Conservation (phyloP, 352 stramenopile species). For the Phytophthora tentaculata region DNA sequence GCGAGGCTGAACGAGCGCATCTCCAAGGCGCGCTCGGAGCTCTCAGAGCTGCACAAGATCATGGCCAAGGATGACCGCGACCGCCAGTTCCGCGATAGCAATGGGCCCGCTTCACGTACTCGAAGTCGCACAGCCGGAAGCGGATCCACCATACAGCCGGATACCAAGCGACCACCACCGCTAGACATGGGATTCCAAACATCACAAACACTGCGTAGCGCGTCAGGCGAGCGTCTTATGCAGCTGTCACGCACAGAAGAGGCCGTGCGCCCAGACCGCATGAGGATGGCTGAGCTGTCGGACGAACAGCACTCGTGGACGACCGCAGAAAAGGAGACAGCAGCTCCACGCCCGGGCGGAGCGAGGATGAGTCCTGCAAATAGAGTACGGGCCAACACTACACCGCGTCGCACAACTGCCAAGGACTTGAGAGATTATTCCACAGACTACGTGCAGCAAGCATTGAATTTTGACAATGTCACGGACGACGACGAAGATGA, state of each 20-base stretch:
- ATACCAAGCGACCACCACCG: slow-evolving; percentile 12
- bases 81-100: slow-evolving; percentile 26
- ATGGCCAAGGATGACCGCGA: slow-evolving; percentile 42
- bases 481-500: slow-evolving; percentile 48
- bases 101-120: slow-evolving; percentile 37
- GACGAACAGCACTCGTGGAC: slow-evolving; percentile 67
- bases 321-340: slow-evolving; percentile 26
- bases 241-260: slow-evolving; percentile 61
- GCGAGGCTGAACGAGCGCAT: slow-evolving; percentile 60
- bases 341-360: slow-evolving; percentile 8
- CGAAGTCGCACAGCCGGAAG: slow-evolving; percentile 27
- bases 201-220: slow-evolving; percentile 38
- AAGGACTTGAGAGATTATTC: slow-evolving; percentile 70
- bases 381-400: slow-evolving; percentile 37
- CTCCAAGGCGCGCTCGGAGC: slow-evolving; percentile 57
- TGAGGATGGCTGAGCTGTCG: slow-evolving; percentile 79
- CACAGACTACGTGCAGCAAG: slow-evolving; percentile 80
- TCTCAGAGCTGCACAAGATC: slow-evolving; percentile 60
- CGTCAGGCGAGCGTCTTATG: slow-evolving; percentile 52
- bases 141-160: slow-evolving; percentile 8
- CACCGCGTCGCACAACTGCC: slow-evolving; percentile 50
- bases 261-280: slow-evolving; percentile 61
- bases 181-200: slow-evolving; percentile 40
- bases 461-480: slow-evolving; percentile 72
- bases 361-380: slow-evolving; percentile 36